A percentile compares a stretch with the other conserved stretches of the same genome.
Conservation (phyloP, 2,329 filamentous ascomycete genomes). For the Diaporthe sp. region DNA sequence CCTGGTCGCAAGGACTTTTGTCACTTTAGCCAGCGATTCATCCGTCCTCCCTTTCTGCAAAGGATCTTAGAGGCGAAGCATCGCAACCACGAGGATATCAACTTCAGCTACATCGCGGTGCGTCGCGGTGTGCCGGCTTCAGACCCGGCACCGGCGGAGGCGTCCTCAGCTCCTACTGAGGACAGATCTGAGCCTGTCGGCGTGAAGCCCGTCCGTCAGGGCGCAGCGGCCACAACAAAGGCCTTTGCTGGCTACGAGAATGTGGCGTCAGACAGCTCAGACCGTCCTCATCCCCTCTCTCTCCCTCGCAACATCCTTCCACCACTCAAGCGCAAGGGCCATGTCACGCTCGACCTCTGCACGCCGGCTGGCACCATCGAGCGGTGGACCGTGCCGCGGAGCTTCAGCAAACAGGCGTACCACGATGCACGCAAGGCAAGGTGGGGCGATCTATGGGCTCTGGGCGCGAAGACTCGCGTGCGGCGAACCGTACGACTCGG, state of each 20-base stretch:
- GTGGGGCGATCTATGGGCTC: conserved; percentile 96
- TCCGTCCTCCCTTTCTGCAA: conserved; percentile 86
- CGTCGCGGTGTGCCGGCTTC: conserved; percentile 76
- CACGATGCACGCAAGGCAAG: conserved; percentile 90
- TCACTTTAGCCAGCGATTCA: conserved; percentile 90
- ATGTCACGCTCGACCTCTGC: conserved; percentile 92
- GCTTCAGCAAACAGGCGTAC: conserved; percentile 85
- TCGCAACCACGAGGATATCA: conserved; percentile 89
- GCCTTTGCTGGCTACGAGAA: conserved; percentile 82
- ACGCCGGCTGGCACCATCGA: conserved; percentile 88
- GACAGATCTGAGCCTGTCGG: conserved; percentile 46
- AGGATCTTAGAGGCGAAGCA: conserved; percentile 77
- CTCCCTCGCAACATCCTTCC: conserved; percentile 85
- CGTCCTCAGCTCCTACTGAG: conserved; percentile 56
- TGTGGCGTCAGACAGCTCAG: conserved; percentile 48
- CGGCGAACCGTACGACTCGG: conserved; percentile 73
- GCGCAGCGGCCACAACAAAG: conserved; percentile 69
- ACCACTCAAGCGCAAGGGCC: conserved; percentile 88
- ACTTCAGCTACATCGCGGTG: conserved; percentile 91
- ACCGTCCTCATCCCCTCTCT: conserved; percentile 69
- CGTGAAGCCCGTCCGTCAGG: conserved; percentile 56
- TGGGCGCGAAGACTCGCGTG: conserved; percentile 90
- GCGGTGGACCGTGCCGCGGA: conserved; percentile 92
- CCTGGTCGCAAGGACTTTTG: conserved; percentile 89
- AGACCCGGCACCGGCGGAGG: conserved; percentile 38